phyloP scores from a whole-genome alignment of 2,329 filamentous ascomycete species.

The Colletotrichum orbiculare region DNA sequence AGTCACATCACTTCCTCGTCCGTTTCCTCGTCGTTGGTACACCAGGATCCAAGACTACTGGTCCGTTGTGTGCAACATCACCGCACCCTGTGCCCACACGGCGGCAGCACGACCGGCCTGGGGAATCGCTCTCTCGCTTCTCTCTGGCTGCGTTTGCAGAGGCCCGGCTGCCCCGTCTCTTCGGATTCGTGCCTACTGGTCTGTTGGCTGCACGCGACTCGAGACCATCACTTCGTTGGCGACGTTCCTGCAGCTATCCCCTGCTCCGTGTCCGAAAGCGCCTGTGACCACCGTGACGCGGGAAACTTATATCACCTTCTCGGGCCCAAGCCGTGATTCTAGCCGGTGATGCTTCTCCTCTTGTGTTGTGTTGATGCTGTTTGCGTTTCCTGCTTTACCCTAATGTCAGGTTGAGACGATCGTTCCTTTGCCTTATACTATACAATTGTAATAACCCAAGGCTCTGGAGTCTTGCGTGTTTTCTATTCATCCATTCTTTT shows the following conservation, averaged over 20 bases:
- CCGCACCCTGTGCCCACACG: conserved; percentile 29
- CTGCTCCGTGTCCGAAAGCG: not conserved
- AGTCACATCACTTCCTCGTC: not conserved
- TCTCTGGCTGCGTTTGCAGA: conserved; percentile 18
- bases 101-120: conserved; percentile 26
- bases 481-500: conserved; percentile 18
- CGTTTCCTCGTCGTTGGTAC: not conserved
- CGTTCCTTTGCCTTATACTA: conserved; percentile 11
- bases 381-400: conserved; percentile 14
- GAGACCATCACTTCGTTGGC: conserved; percentile 25
- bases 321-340: not conserved
- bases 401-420: conserved; percentile 18
- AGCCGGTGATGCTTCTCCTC: conserved; percentile 6
- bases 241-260: conserved; percentile 29
- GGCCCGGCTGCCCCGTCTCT: conserved; percentile 9
- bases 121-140: not conserved
- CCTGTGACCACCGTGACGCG: conserved; percentile 10
- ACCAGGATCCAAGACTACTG: conserved; percentile 12
- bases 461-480: conserved; percentile 26
- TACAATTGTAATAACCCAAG: conserved; percentile 18
- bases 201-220: conserved; percentile 21
- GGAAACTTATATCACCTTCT: conserved; percentile 25
- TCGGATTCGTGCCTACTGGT: conserved; percentile 21
- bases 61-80: conserved; percentile 18
- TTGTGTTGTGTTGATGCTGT: conserved; percentile 11